Evolutionary conservation across 2,329 filamentous ascomycete species (phyloP).

Genomic region (Verticillium zaregamsianum): DNA sequence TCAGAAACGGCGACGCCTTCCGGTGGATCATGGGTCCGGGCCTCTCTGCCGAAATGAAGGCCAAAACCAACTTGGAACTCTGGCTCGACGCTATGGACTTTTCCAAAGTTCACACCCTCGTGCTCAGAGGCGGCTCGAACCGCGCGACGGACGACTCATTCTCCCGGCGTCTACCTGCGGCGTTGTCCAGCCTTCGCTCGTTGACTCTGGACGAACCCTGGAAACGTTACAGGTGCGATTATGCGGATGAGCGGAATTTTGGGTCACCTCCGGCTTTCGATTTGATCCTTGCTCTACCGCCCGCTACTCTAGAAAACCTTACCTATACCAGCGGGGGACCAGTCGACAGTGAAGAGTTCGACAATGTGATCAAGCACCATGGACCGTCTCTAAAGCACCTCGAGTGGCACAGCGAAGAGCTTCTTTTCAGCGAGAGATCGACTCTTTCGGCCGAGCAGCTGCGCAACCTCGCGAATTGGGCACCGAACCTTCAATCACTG

Average conservation of each 20-base stretch:
- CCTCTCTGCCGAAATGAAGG: neutral
- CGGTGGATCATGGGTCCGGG: neutral
- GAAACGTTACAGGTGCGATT: too few relatives aligned
- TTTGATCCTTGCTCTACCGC: too few relatives aligned
- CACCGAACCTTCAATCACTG: too few relatives aligned
- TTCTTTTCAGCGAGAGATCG: neutral
- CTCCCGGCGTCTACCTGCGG: too few relatives aligned
- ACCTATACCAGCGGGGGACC: too few relatives aligned
- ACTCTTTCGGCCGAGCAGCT: too few relatives aligned
- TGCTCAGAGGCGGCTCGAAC: neutral
- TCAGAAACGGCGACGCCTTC: neutral
- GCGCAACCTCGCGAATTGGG: too few relatives aligned
- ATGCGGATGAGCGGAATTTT: too few relatives aligned
- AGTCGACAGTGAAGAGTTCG: neutral
- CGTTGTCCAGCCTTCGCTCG: too few relatives aligned
- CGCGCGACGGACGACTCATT: neutral
- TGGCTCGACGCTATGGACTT: conserved; percentile 8
- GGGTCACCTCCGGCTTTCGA: too few relatives aligned
- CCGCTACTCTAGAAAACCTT: too few relatives aligned
- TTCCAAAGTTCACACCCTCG: neutral
- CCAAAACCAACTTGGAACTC: conserved; percentile 6
- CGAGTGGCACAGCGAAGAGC: conserved; percentile 6
- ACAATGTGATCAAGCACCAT: neutral
- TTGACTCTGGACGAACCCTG: too few relatives aligned
- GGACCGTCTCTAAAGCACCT: conserved; percentile 3